These are phyloP conservation scores for Taiozyma sp. DNA, from an alignment of 1,139 yeast species.

Conservation along the genomic window DNA sequence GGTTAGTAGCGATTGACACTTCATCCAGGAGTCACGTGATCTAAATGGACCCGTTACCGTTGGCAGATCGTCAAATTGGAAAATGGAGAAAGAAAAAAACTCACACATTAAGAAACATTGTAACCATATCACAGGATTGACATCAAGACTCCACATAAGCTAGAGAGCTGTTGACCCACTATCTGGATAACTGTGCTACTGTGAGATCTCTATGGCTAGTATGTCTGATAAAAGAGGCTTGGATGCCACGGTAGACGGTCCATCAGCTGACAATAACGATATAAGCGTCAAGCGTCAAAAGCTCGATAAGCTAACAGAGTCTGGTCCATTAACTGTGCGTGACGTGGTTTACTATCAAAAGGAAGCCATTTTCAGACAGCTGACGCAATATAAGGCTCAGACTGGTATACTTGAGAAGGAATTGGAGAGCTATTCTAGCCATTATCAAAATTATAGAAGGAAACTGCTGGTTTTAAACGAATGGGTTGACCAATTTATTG, in stretches of 20 bases:
- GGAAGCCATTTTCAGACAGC: constrained; percentile 85
- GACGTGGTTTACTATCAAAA: constrained; percentile 84
- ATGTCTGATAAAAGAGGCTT: constrained; percentile 15
- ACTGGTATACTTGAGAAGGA: constrained; percentile 40
- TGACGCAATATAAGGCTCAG: constrained; percentile 59
- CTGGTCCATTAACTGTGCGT: constrained; percentile 74
- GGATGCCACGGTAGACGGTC: constrained; percentile 1
- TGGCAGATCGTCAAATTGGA: neutral
- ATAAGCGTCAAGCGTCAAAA: constrained; percentile 29
- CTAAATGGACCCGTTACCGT: neutral
- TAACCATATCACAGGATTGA: neutral
- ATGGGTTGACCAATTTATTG: constrained; percentile 39
- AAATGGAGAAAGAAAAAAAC: neutral
- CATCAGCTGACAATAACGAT: neutral
- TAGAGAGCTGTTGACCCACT: neutral
- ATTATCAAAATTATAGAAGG: constrained; percentile 34
- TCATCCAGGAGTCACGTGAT: neutral
- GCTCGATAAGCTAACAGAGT: constrained; percentile 45
- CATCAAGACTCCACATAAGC: neutral
- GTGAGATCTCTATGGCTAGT: neutral
- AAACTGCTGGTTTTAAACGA: constrained; percentile 42
- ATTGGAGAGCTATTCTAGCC: constrained; percentile 31
- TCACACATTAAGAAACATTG: too few species aligned
- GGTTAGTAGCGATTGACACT: too few species aligned
- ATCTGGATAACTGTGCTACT: neutral